Evolutionary conservation across 2,329 filamentous ascomycete genomes (phyloP), one percentile per base, ranked within the genome.

Genomic region (Metarhizium album): DNA sequence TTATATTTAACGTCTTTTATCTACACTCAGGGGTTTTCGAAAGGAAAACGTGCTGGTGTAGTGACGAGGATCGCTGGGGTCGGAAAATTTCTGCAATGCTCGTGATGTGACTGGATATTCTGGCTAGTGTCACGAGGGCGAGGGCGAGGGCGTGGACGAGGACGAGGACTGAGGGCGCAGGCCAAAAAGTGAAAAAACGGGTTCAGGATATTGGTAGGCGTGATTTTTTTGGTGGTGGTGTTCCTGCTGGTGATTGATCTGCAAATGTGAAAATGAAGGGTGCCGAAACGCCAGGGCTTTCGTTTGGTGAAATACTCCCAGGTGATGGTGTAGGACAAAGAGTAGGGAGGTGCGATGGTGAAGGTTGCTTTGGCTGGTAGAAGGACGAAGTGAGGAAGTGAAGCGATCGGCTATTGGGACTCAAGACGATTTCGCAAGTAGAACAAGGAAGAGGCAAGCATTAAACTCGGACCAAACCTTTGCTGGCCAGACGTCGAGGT

Each of bases 21-120:
- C 78, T 90, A 90, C 86, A 90, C 87, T 61, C 87, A 82, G 78
- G 75, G 79, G 79, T 81, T 78, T 82, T 84, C 86, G 84, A 78
- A 88, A 90, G 75, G 84, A 90, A 90, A 91, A 90, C 85, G 83
- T 87, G 87, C 84, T 89, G 86, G 85, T 90, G 86, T 73, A 80
- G 75, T 78, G 76, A 70, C 68, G 69, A 66, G 59, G 55, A 47
- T 63, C 62, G 65, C 57, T 65, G 63, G 65, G 59, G 67, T 67
- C 68, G 68, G 62, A 67, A 66, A 24, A 18, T 20, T 69, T 70
- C 65, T 63, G 65, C 60, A 66, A 62, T 61, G 61, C 60, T 64
- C 65, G 66, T 68, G 67, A 68, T 66, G 64, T 67, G 67, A 54
- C 50, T 54, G 48, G 47, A 48, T 49, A 63, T 14, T 43, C 54